Evolutionary conservation across 768 basidiomycete species (phyloP), one percentile per base, ranked within the genome.

Genomic region (Naganishia antarctica): DNA sequence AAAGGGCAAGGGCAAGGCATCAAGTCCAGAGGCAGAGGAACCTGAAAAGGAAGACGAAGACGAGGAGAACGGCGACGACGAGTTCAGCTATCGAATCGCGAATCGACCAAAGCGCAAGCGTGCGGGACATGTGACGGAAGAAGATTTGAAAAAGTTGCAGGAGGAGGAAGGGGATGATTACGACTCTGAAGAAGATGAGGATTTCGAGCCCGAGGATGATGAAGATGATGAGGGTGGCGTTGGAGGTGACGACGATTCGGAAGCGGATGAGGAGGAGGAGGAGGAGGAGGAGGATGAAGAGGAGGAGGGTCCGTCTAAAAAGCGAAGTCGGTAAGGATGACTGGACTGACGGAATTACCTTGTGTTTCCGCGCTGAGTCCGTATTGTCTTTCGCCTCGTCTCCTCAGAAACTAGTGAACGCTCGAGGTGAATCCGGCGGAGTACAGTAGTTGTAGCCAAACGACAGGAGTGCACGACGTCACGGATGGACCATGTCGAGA

Each of bases 41-140:
- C 49, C 66, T 1, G 63, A 67, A 28, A 43, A 25, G 13, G 48
- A 66, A 8, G 65, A 67, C 40, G 60, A 37, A 16, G 32, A 57
- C 41, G 68, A 69, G 31, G 67, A 73, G 53, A 49, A 68, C 16
- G 65, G 64, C 28, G 66, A 63, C 3, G 66, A 58, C 29, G 43
- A 53, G 59, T 23, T 29, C 31, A 21, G 45, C n/a, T 51, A 58
- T 25, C 50, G 40, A 13, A n/a, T 60, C 25, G 34, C 61, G 4
- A 53, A 53, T 32, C 46, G 57, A 40, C 51, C 50, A 29, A 64
- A 64, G 29, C 51, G 63, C 32, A 64, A 57, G 62, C 34, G 50
- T 37, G 50, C 50, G 23, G 45, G 62, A n/a, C 34, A 37, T 15
- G 21, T 61, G 12, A 60, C 59, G 1, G 45, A 60, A 28, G 41